A percentile compares a stretch with the other conserved stretches of the same genome.
Conservation (phyloP, 768 basidiomycete genomes). For the Russula virescens region DNA sequence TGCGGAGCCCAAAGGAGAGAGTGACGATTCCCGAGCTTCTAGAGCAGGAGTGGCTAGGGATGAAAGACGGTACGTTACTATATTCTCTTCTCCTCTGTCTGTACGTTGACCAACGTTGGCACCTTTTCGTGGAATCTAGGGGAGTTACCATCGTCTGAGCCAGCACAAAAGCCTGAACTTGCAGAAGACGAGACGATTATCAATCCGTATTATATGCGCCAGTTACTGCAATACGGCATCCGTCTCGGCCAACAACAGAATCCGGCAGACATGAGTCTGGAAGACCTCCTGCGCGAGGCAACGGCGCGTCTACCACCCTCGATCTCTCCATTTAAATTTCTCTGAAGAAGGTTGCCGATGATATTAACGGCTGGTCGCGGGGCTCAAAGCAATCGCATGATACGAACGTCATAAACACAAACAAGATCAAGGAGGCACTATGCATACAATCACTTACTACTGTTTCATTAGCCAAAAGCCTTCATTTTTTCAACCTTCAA, state of each 20-base stretch:
- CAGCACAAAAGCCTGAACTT: conserved; percentile 35
- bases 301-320: not conserved
- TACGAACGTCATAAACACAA: not conserved
- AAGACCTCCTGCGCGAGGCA: conserved; percentile 39
- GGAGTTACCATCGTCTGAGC: conserved; percentile 28
- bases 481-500: not conserved
- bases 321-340: not conserved
- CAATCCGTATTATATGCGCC: conserved; percentile 74
- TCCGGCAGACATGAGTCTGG: conserved; percentile 10
- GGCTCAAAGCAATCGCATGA: conserved; percentile 22
- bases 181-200: conserved; percentile 63
- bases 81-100: conserved; percentile 1
- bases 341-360: not conserved
- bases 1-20: conserved; percentile 73
- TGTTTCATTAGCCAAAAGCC: conserved; percentile 22
- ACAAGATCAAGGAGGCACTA: not conserved
- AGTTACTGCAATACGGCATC: conserved; percentile 66
- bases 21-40: conserved; percentile 85
- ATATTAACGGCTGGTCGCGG: conserved; percentile 22
- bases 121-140: conserved; percentile 22
- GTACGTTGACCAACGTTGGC: conserved; percentile 5
- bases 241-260: conserved; percentile 42
- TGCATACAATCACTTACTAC: conserved; percentile 5
- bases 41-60: conserved; percentile 71
- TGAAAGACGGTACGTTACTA: conserved; percentile 47